Base-by-base conservation (phyloP, 2,329 filamentous ascomycete species). In the Aspergillus tanneri region DNA sequence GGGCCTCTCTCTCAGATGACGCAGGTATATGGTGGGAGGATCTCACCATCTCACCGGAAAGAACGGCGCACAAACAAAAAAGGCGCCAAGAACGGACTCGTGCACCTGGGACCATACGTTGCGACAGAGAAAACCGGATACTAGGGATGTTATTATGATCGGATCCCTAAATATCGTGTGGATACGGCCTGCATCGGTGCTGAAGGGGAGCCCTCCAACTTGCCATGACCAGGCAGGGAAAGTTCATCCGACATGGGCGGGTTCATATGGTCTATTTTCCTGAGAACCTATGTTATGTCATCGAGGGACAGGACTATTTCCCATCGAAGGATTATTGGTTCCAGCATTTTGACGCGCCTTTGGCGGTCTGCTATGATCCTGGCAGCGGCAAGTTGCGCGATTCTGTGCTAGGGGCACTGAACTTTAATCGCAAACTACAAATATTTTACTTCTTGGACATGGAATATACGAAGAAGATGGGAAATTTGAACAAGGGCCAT, bases 231-330 rank as follows among this genome's bases (percentile, higher is more conserved):
- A 14, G n/a, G 2, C 11, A n/a, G 4, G 14, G 11, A 22, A 0
- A 6, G 12, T 5, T 16, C 2, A 28, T 54, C 8, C 24, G 43
- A 12, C 11, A 19, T 8, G 47, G 46, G 2, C 50, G 49, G 5
- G 18, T 52, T 2, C 18, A 35, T 3, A 25, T 57, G 9, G 43
- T 19, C 1, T 10, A 32, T 2, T 48, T 57, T 6, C 54, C 56
- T 0, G 46, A 57, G 5, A 59, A 60, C 21, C 35, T 59, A 10
- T 50, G 48, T 18, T 59, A 57, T 36, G 51, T 51, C 1, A 36
- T 59, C 11, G 56, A 59, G 23, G 52, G 56, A 0, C 56, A 60
- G 24, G 57, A 59, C 27, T 54, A 56, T 21, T 46, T 49, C 1
- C 4, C 12, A 9, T 42, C 55, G 9, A 47, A 46, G 8, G n/a